A percentile compares a stretch with the other conserved stretches of the same genome.
Evolutionary conservation across 345 rosid species (phyloP).

Genomic region (Eucalyptus marginata): DNA sequence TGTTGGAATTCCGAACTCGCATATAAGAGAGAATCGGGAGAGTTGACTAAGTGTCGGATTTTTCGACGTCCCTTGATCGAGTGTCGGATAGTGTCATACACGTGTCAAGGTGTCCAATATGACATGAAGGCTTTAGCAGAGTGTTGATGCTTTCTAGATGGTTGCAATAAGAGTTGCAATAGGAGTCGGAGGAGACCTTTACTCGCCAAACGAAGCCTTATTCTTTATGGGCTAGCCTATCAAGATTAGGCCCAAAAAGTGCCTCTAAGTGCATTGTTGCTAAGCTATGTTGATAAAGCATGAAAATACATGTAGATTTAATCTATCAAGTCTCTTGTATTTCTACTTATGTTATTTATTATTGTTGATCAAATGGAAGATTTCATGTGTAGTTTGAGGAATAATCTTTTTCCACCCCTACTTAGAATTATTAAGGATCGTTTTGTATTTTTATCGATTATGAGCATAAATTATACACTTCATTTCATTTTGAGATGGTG

Average conservation of each 20-base stretch:
- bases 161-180: background rate
- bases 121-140: fast-evolving
- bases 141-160: too few species aligned
- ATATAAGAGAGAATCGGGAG: fast-evolving
- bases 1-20: too few species aligned
- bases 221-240: background rate
- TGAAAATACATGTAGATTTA: background rate
- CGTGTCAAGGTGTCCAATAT: too few species aligned
- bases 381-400: background rate
- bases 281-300: background rate
- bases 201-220: background rate
- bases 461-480: background rate
- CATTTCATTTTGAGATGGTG: background rate
- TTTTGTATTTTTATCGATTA: background rate
- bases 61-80: fast-evolving
- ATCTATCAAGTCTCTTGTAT: background rate
- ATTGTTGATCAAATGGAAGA: background rate
- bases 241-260: background rate
- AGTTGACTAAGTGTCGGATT: fast-evolving
- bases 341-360: background rate
- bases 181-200: background rate
- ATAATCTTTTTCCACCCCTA: background rate
- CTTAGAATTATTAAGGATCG: background rate
- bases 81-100: fast-evolving
- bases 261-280: background rate